Base-by-base conservation (phyloP, 2,329 filamentous ascomycete genomes). In the Ceratocystis diversiconidia region DNA sequence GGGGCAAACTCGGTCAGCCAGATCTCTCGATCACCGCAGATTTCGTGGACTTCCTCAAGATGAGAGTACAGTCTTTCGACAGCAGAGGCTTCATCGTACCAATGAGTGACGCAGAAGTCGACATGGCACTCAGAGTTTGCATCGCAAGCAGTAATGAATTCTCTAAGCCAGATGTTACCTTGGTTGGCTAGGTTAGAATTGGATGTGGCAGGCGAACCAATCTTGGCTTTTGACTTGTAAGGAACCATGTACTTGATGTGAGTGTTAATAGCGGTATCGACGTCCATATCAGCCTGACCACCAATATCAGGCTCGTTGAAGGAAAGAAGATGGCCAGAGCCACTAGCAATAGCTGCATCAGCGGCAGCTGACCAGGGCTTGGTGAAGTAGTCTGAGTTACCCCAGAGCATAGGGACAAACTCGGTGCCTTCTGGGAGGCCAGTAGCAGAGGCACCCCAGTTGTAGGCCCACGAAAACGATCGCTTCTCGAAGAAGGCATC, bases 221-320 rank as follows among this genome's bases (percentile, higher is more conserved):
- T 81, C 66, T 77, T 75, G 67, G 77, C 82, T 71, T 79, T 74
- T 72, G 76, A 78, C n/a, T 74, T 70, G 72, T 80, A 85, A 25
- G 78, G 77, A 76, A 81, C 80, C 77, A 87, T 78, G 73, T 77
- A 78, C 71, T 79, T 70, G 65, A 77, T 79, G 74, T 84, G 84
- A 32, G 74, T 74, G 1, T 72, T 48, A n/a, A 83, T 84, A 48
- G 84, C 84, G 1, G 71, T 72, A 5, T 70, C 70, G n/a, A 83
- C 76, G 28, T 74, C 73, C 72, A 87, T 72, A 77, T 85, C 82
- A 70, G 83, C 76, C 75, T 89, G 85, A n/a, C 72, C 72, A 12
- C 70, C 69, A 68, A 80, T 79, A 73, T 90, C 87, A 59, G 84
- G 84, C 79, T 90, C 86, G 79, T 90, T 90, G 81, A 88, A 88